Conservation (phyloP, 1,284 basidiomycete genomes). For the Ganoderma lingzhi region DNA sequence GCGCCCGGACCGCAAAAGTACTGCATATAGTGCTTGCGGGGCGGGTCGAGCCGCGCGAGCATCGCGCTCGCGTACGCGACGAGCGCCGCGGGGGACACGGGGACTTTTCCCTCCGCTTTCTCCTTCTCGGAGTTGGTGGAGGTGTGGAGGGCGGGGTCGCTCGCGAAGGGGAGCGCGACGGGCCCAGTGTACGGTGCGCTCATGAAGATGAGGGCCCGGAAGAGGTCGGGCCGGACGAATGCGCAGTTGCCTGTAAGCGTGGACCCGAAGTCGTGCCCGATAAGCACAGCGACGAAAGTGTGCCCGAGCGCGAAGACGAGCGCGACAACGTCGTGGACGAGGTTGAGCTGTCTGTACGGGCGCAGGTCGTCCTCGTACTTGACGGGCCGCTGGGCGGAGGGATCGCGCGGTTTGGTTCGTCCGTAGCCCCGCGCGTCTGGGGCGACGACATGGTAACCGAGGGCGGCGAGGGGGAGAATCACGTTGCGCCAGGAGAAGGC, state of each 20-base stretch:
- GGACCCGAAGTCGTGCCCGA: constrained; percentile 72
- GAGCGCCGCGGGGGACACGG: constrained; percentile 19
- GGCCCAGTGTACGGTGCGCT: constrained; percentile 62
- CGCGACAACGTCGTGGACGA: constrained; percentile 58
- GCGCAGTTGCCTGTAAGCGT: constrained; percentile 58
- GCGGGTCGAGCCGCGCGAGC: constrained; percentile 54
- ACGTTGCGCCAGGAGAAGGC: constrained; percentile 70
- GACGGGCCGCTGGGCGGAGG: constrained; percentile 34
- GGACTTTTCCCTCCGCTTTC: not conserved
- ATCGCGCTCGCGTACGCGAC: constrained; percentile 31
- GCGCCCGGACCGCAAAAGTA: constrained; percentile 59
- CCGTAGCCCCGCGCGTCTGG: constrained; percentile 47
- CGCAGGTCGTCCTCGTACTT: constrained; percentile 56
- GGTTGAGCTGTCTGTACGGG: constrained; percentile 58
- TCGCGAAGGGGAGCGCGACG: constrained; percentile 41
- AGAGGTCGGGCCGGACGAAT: constrained; percentile 62
- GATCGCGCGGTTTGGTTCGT: constrained; percentile 38
- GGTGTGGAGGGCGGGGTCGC: constrained; percentile 22
- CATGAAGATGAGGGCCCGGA: constrained; percentile 64
- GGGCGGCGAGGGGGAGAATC: constrained; percentile 55
- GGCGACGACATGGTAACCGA: constrained; percentile 47
- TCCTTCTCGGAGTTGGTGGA: not conserved
- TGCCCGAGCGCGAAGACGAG: constrained; percentile 62
- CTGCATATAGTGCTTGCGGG: constrained; percentile 64
- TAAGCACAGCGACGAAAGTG: constrained; percentile 51